Evolutionary conservation across 176 grass and related monocot genomes (phyloP).

Genomic region (Paspalum vaginatum): DNA sequence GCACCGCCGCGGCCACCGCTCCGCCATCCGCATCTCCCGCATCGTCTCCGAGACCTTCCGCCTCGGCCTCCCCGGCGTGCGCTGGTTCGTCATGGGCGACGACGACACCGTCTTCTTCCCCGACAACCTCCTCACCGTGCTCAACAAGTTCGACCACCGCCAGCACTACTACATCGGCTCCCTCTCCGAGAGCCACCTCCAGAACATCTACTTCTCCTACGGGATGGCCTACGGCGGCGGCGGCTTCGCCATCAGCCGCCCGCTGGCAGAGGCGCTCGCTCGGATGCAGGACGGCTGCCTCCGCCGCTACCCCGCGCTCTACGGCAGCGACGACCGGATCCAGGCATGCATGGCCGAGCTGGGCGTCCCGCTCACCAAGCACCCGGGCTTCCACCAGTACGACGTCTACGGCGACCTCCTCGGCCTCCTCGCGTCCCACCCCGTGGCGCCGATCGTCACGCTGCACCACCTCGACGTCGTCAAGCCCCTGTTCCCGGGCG

Average conservation of each 20-base stretch:
- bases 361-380: constrained; percentile 82
- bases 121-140: constrained; percentile 79
- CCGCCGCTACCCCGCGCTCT: constrained; percentile 78
- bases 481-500: constrained; percentile 68
- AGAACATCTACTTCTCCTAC: constrained; percentile 98
- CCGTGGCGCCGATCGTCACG: constrained; percentile 80
- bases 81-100: constrained; percentile 98
- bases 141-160: constrained; percentile 79
- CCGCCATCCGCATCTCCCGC: constrained; percentile 92
- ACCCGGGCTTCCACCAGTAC: constrained; percentile 96
- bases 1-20: constrained; percentile 77
- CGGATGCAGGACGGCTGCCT: constrained; percentile 88
- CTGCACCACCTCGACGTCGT: constrained; percentile 97
- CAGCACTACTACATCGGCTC: constrained; percentile 96
- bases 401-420: constrained; percentile 92
- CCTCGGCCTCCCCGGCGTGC: constrained; percentile 69
- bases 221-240: constrained; percentile 94
- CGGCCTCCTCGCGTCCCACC: constrained; percentile 79
- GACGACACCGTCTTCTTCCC: constrained; percentile 96
- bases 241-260: constrained; percentile 87
- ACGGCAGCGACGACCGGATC: constrained; percentile 96
- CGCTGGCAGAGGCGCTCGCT: constrained; percentile 71
- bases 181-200: constrained; percentile 83
- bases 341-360: constrained; percentile 99
- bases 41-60: constrained; percentile 96